A percentile compares a stretch with the other conserved stretches of the same genome.
phyloP scores from a whole-genome alignment of 192 early-diverging fungal genomes.

The Podochytrium sp. region DNA sequence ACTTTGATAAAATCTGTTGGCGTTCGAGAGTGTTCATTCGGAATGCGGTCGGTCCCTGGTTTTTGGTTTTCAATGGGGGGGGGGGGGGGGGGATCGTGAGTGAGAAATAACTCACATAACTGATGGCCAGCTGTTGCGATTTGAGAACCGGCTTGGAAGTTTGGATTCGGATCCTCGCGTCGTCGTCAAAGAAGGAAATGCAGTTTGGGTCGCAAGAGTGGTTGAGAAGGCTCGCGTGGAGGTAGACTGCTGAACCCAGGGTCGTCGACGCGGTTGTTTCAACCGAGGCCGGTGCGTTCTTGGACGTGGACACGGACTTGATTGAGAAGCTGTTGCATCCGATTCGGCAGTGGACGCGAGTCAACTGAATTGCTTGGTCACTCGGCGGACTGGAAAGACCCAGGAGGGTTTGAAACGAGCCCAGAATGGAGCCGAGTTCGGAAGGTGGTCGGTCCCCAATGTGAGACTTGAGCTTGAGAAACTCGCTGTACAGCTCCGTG shows the following conservation, averaged over 20 bases:
- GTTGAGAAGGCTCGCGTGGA: not conserved
- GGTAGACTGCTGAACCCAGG: constrained; percentile 3
- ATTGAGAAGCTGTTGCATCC: constrained; percentile 12
- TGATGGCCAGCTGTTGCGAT: not conserved
- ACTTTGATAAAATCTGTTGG: not conserved
- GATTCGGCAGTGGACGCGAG: not conserved
- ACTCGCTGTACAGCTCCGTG: not conserved
- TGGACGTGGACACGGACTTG: not conserved
- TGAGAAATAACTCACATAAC: too few relatives aligned
- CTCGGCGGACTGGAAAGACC: not conserved
- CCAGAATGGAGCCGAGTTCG: not conserved
- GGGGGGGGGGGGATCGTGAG: too few relatives aligned
- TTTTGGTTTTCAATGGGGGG: too few relatives aligned
- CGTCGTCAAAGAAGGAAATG: not conserved
- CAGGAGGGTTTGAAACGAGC: not conserved
- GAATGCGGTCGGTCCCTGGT: too few relatives aligned
- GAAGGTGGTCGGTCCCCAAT: not conserved
- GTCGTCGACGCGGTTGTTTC: not conserved
- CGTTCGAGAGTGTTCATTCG: too few relatives aligned
- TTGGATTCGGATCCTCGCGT: not conserved
- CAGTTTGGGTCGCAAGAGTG: constrained; percentile 9
- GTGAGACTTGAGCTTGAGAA: not conserved
- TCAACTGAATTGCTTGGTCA: not conserved
- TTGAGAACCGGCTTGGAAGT: not conserved
- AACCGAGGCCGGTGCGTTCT: not conserved